These are phyloP conservation scores for Ajuga chamaepitys DNA, from an alignment of 257 asterid genomes.

Conservation along the genomic window DNA sequence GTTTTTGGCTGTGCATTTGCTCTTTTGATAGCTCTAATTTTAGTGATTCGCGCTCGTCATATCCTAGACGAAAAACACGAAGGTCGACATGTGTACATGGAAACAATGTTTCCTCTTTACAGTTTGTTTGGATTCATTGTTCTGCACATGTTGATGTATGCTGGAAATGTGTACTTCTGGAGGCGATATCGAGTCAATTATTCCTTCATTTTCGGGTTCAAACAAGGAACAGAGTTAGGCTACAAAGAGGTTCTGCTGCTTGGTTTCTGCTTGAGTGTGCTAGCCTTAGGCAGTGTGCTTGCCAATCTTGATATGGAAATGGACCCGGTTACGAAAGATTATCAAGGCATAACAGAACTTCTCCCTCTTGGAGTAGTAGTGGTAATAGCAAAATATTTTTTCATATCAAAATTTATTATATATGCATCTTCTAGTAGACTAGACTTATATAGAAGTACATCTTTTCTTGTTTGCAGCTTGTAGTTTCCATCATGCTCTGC, in stretches of 20 bases:
- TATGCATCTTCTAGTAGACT: too few species aligned
- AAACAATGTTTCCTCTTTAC: constrained; percentile 58
- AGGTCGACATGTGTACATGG: constrained; percentile 41
- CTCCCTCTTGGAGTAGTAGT: constrained; percentile 45
- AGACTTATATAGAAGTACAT: too few species aligned
- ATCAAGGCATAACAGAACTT: constrained; percentile 39
- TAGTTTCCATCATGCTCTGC: constrained; percentile 35
- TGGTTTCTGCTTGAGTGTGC: constrained; percentile 29
- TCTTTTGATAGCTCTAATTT: constrained; percentile 35
- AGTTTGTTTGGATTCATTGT: constrained; percentile 54
- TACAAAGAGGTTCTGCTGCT: constrained; percentile 37
- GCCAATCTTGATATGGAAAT: constrained; percentile 56
- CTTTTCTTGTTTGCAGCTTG: constrained; percentile 46
- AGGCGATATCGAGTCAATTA: constrained; percentile 42
- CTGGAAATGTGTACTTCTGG: constrained; percentile 46
- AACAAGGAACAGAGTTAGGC: constrained; percentile 46
- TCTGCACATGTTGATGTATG: constrained; percentile 45
- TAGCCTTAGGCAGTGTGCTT: constrained; percentile 39
- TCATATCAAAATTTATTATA: too few species aligned
- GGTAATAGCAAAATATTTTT: constrained; percentile 15
- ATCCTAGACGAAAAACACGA: constrained; percentile 29
- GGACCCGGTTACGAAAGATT: constrained; percentile 40
- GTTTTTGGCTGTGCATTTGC: constrained; percentile 45
- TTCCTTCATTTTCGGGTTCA: constrained; percentile 46
- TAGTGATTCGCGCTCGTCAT: constrained; percentile 32